phyloP scores from a whole-genome alignment of 305 asterid genomes.

The Fraxinus paxiana region DNA sequence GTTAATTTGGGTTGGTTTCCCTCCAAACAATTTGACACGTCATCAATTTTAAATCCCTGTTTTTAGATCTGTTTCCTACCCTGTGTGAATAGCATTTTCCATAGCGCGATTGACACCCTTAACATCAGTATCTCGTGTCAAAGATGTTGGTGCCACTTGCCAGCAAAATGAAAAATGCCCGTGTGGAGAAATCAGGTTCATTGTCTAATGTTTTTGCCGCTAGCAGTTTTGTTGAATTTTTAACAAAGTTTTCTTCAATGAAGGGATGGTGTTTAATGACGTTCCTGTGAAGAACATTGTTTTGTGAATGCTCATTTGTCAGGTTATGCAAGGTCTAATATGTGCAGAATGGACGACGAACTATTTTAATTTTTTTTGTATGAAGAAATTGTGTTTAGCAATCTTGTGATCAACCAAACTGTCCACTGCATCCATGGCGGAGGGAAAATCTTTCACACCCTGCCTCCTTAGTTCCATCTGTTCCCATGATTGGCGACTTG shows the following conservation, averaged over 20 bases:
- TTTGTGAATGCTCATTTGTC: not conserved
- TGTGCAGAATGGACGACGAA: not conserved
- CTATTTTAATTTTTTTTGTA: not conserved
- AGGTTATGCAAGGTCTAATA: not conserved
- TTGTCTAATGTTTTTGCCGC: not conserved
- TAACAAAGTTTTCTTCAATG: not conserved
- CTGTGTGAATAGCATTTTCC: too few species aligned
- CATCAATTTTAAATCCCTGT: too few species aligned
- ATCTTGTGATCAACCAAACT: not conserved
- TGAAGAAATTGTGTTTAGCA: not conserved
- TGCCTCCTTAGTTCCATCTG: not conserved
- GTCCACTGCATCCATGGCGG: not conserved
- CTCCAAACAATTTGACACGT: too few species aligned
- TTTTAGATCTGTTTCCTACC: too few species aligned
- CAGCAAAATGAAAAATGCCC: not conserved
- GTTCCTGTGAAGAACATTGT: not conserved
- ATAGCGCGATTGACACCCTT: too few species aligned
- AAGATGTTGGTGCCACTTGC: not conserved
- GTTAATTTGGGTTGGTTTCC: too few species aligned
- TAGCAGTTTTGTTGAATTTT: not conserved
- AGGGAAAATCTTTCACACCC: not conserved
- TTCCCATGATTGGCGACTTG: not conserved
- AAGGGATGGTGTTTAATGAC: not conserved
- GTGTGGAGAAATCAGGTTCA: not conserved
- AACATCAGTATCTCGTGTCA: not conserved